Evolutionary conservation across 2,329 filamentous ascomycete genomes (phyloP), one percentile per base, ranked within the genome.

Genomic region (Rhinocladiella similis): DNA sequence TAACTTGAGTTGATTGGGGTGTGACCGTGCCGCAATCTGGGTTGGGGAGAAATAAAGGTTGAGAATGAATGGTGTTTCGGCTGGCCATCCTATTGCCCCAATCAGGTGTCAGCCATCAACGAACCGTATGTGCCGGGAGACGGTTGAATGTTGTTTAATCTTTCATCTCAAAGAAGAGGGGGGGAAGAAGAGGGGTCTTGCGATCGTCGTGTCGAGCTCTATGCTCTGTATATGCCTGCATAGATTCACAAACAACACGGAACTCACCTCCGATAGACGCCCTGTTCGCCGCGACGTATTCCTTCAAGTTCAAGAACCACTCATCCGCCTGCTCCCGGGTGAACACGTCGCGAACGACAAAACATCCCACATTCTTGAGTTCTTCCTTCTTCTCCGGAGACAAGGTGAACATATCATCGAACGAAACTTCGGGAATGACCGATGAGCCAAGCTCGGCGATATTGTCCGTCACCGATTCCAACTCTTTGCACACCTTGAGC

Each of bases 21-120:
- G 69, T 1, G 72, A 67, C 46, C 75, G 70, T 12, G 73, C 61
- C 0, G 69, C 64, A 19, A 72, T 68, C 56, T 77, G 75, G 0
- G 72, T 70, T 1, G 72, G 73, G 2, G 74, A 66, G 51, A 49
- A 66, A 63, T 73, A 76, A 3, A 77, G 66, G 36, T 67, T 68
- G 53, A 76, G 64, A 51, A 77, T 75, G 18, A 70, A 72, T 1
- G 74, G 73, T 5, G 64, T 71, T 39, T 71, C 70, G 2, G 42
- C 59, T 3, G 73, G 73, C 71, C 73, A 75, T 58, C 53, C 65
- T 67, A 57, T 6, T 6, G 38, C n/a, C 38, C 14, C 18, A 5
- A 27, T 7, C 5, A 5, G 18, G 6, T 39, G 36, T 39, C 13
- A 27, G 25, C 25, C 25, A 3, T 27, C 25, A 27, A 27, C 25